Conservation (phyloP, 768 basidiomycete genomes). For the Tricholoma terreum region DNA sequence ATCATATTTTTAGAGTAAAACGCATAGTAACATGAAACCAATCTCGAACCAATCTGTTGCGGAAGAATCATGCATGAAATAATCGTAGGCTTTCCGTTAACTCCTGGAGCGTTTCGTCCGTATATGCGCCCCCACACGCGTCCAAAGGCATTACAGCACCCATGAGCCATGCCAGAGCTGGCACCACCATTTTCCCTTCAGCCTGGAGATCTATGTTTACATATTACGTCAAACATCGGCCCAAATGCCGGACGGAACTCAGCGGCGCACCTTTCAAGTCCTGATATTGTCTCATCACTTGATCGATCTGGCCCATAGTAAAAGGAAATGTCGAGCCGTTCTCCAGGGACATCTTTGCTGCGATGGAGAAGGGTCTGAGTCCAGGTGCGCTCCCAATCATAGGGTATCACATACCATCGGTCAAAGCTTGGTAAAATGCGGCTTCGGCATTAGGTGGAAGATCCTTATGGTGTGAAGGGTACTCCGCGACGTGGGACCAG, state of each 20-base stretch:
- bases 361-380: not conserved
- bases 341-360: conserved; percentile 9
- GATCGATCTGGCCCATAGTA: conserved; percentile 34
- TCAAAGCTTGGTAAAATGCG: conserved; percentile 31
- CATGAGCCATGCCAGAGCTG: conserved; percentile 39
- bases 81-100: conserved; percentile 30
- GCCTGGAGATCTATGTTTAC: conserved; percentile 23
- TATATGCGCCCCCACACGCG: conserved; percentile 23
- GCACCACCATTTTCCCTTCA: conserved; percentile 27
- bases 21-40: too few species aligned
- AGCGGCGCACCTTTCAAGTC: conserved; percentile 31
- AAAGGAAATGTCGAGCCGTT: conserved; percentile 36
- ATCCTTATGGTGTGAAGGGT: conserved; percentile 37
- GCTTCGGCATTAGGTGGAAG: conserved; percentile 35
- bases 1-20: not conserved
- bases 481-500: conserved; percentile 43
- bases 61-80: not conserved
- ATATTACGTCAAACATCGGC: not conserved
- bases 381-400: not conserved
- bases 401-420: conserved; percentile 25
- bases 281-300: conserved; percentile 36
- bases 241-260: not conserved
- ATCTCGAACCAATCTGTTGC: not conserved
- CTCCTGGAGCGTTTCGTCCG: conserved; percentile 30
- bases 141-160: conserved; percentile 44